Evolutionary conservation across 2,329 filamentous ascomycete genomes (phyloP), one percentile per base, ranked within the genome.

Genomic region (Diaporthe citri): DNA sequence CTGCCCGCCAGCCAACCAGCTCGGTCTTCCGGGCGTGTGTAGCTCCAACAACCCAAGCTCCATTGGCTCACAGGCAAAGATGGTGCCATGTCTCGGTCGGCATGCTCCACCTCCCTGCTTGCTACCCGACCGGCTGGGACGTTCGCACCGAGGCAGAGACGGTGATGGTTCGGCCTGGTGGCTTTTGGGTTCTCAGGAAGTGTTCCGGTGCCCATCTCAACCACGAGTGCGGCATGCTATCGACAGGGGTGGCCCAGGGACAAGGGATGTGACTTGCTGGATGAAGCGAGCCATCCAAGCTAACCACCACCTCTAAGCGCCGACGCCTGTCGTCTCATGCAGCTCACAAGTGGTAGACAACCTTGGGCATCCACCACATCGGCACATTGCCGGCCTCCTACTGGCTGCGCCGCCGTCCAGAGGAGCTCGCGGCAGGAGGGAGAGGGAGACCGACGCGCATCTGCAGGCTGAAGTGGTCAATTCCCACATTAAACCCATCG

Each of bases 291-390:
- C 80, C 67, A 64, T 78, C 79, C 79, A 67, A 59, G 71, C 75
- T 72, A 55, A 60, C 73, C 81, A 81, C 82, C 78, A 82, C 81
- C 82, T 80, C 84, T 90, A 90, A 90, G 89, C 89, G 89, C 89
- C 87, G 86, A 87, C 82, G 85, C 85, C 86, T 88, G 87, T 86
- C 85, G 80, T 80, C 82, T 82, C 83, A 85, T 88, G 87, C 87
- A 87, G 85, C 84, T 85, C 84, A 78, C 78, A 80, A 81, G 76
- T 79, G 74, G 79, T 71, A 78, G 77, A 74, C 78, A 75, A 62
- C 74, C 72, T 75, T 72, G 76, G 73, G 76, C 79, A 76, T 75
- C 80, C 79, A 77, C 80, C 79, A 79, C 77, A 79, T 80, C 76
- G 76, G 80, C 75, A 76, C 77, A 75, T 77, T 78, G 77, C 75